Base-by-base conservation (phyloP, 805 yeast species). In the Wickerhamomyces chaumierensis region DNA sequence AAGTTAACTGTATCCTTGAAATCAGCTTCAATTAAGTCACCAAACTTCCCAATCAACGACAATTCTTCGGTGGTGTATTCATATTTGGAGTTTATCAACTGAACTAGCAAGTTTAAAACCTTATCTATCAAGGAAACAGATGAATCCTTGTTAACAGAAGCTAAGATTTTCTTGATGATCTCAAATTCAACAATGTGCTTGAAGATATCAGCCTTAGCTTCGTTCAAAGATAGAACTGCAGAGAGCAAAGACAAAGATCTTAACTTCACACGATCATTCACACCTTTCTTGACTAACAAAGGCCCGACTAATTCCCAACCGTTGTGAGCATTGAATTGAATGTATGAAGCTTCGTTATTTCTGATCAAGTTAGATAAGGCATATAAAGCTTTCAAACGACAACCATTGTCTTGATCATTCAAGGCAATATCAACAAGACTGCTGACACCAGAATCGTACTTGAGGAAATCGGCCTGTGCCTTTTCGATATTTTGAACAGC, bases 401-500 rank as follows among this genome's bases (percentile, higher is more conserved):
- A 5, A 14, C 42, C 34, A 5, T n/a, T n/a, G n/a, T n/a, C n/a
- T n/a, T n/a, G n/a, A 18, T 43, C 29, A 23, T 52, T 40, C 6
- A 51, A 43, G 0, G 73, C 68, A 18, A 76, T 48, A 1, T 55
- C 40, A 11, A 80, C 57, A 39, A 81, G 59, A 38, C 57, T 58
- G n/a, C 52, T 44, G 28, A 77, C 53, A 2, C 78, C 79, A 19
- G 60, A 53, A 0, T 62, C 63, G 42, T 77, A 65, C 41, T 71
- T 71, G 32, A 68, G 57, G 43, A 82, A 80, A 38, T 73, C 82
- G 40, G 68, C 65, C 59, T 87, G 97, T 4, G 87, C 65, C 41
- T 70, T 73, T 3, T 75, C 76, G 57, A 92, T 92, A 57, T 92
- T 92, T 60, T 92, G 98, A 4, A 83, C 94, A 0, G 97, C 95